These are phyloP conservation scores for Ormosia emarginata DNA, from an alignment of 306 rosid genomes.

Conservation along the genomic window DNA sequence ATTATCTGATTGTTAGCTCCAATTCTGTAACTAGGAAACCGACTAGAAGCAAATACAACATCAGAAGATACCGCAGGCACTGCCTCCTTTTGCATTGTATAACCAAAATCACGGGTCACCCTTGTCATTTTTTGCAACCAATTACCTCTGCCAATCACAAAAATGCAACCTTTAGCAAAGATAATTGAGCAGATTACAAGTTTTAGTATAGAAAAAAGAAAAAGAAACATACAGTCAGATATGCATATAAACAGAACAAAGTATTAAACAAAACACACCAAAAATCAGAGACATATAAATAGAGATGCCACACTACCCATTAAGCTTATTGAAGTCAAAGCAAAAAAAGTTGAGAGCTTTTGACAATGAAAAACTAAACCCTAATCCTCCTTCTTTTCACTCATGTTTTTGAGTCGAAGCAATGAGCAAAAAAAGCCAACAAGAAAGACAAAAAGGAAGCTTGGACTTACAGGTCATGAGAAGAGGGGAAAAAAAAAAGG, in stretches of 20 bases:
- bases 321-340: constrained; percentile 24
- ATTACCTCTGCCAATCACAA: constrained; percentile 45
- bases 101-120: constrained; percentile 74
- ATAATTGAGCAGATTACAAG: neutral
- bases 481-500: constrained; percentile 20
- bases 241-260: neutral
- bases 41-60: constrained; percentile 71
- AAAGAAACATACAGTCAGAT: neutral
- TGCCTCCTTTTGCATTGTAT: constrained; percentile 72
- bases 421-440: constrained; percentile 25
- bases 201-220: neutral
- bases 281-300: neutral
- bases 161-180: constrained; percentile 13
- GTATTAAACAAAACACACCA: neutral
- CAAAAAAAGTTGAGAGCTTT: neutral
- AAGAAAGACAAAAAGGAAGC: constrained; percentile 22
- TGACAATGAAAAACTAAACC: constrained; percentile 30
- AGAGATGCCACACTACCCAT: constrained; percentile 10
- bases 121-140: constrained; percentile 61
- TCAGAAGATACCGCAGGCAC: constrained; percentile 81
- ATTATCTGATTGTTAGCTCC: constrained; percentile 86
- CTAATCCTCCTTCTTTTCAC: constrained; percentile 15
- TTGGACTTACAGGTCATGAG: constrained; percentile 59
- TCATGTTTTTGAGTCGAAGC: neutral
- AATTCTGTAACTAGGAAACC: constrained; percentile 84